phyloP scores from a whole-genome alignment of 345 rosid genomes.

The Noccaea bulbosa region DNA sequence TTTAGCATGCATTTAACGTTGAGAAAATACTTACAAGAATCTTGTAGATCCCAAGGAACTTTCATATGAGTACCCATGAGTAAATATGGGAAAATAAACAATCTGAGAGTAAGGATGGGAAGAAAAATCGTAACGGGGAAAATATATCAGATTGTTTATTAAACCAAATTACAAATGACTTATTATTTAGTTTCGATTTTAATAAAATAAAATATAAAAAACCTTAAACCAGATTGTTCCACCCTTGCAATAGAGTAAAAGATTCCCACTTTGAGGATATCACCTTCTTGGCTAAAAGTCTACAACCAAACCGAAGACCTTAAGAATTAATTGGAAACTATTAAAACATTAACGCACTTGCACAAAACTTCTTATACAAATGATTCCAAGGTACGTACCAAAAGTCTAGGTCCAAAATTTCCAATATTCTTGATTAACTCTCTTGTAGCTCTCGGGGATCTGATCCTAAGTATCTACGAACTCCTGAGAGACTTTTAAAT shows the following conservation, averaged over 20 bases:
- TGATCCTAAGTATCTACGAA: conserved; percentile 21
- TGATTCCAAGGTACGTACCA: conserved; percentile 29
- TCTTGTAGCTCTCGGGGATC: conserved; percentile 20
- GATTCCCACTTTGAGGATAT: conserved; percentile 6
- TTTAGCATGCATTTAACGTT: conserved; percentile 15
- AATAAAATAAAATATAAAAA: too few species aligned
- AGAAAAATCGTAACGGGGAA: too few species aligned
- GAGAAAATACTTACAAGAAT: conserved; percentile 18
- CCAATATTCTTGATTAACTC: conserved; percentile 13
- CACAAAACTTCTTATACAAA: conserved; percentile 18
- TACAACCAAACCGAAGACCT: conserved; percentile 1
- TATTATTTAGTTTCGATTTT: too few species aligned
- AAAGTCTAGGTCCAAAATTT: conserved; percentile 1
- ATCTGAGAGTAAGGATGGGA: too few species aligned
- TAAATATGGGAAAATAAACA: too few species aligned
- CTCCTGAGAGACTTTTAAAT: background rate
- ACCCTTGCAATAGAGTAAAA: background rate
- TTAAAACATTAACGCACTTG: background rate
- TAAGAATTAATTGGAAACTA: background rate
- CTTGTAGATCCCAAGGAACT: conserved; percentile 10
- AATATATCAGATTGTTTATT: too few species aligned
- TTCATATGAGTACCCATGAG: too few species aligned
- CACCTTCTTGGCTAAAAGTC: conserved; percentile 17
- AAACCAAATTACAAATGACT: too few species aligned
- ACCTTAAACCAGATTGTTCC: too few species aligned